Conservation (phyloP, 2,329 filamentous ascomycete genomes). For the Neodidymelliopsis sp. region DNA sequence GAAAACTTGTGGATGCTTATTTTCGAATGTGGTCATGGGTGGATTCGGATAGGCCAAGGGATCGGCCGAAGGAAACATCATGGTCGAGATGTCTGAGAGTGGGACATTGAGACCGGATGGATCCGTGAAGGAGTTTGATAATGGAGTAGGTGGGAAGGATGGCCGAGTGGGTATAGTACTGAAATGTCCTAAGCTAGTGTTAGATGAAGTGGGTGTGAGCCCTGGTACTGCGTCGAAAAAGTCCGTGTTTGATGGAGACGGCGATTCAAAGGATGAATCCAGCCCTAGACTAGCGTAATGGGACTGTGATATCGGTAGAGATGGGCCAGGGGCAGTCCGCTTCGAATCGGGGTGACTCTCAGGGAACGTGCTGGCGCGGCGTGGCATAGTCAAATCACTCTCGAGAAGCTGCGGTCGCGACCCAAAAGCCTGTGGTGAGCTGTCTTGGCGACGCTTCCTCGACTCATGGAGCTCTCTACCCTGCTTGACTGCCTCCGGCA, state of each 20-base stretch:
- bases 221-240: slow-evolving; percentile 42
- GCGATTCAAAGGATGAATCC: slow-evolving; percentile 37
- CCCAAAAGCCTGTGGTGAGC: slow-evolving; percentile 43
- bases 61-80: slow-evolving; percentile 83
- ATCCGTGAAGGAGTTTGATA: slow-evolving; percentile 41
- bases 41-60: slow-evolving; percentile 83
- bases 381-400: slow-evolving; percentile 28
- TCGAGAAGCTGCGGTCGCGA: slow-evolving; percentile 35
- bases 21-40: slow-evolving; percentile 67
- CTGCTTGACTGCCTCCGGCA: slow-evolving; percentile 74
- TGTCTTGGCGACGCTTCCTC: slow-evolving; percentile 50
- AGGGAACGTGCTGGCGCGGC: slow-evolving; percentile 48
- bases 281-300: slow-evolving; percentile 40
- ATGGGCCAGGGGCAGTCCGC: slow-evolving; percentile 33
- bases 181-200: slow-evolving; percentile 39
- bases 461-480: slow-evolving; percentile 38
- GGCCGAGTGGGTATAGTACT: slow-evolving; percentile 35
- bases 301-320: slow-evolving; percentile 39
- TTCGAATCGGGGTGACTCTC: slow-evolving; percentile 41
- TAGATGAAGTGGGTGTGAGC: slow-evolving; percentile 45
- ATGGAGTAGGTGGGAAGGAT: slow-evolving; percentile 38
- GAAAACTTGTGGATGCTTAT: slow-evolving; percentile 45
- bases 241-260: slow-evolving; percentile 36
- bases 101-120: slow-evolving; percentile 50
- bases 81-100: slow-evolving; percentile 74